These are phyloP conservation scores for Arabis alpina DNA, from an alignment of 345 rosid species.

Conservation along the genomic window DNA sequence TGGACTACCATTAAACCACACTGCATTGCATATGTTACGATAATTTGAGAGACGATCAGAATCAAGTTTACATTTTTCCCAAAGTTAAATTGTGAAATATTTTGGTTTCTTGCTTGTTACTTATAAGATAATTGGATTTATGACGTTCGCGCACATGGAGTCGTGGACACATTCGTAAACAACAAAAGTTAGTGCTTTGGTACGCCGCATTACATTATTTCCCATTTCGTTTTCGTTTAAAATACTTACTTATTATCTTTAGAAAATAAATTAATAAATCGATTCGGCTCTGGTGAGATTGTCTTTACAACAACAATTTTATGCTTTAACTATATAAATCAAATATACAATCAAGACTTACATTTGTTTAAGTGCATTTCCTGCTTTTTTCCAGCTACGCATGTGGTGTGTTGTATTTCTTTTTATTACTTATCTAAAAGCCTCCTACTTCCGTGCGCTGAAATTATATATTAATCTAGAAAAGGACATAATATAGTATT, in stretches of 20 bases:
- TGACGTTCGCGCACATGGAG: slow-evolving; percentile 31
- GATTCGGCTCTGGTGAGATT: not conserved
- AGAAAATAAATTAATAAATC: slow-evolving; percentile 1
- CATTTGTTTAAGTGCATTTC: slow-evolving; percentile 5
- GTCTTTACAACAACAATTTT: not conserved
- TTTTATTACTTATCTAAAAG: not conserved
- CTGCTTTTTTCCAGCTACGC: slow-evolving; percentile 25
- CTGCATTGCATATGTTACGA: too few relatives aligned
- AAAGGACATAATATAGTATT: not conserved
- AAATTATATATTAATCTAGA: not conserved
- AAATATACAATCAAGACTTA: not conserved
- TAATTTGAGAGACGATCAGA: slow-evolving; percentile 4
- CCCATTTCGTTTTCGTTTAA: not conserved
- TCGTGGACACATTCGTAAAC: slow-evolving; percentile 34
- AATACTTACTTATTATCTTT: slow-evolving; percentile 15
- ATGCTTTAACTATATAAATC: slow-evolving; percentile 2
- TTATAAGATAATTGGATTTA: not conserved
- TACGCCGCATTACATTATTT: slow-evolving; percentile 38
- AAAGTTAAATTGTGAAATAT: not conserved
- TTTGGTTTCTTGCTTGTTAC: slow-evolving; percentile 19
- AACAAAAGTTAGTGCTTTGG: slow-evolving; percentile 28
- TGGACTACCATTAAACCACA: too few relatives aligned
- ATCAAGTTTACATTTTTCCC: not conserved
- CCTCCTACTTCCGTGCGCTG: slow-evolving; percentile 23
- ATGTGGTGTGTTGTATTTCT: slow-evolving; percentile 15